Conservation (phyloP, 768 basidiomycete genomes). For the Kwoniella botswanensis region DNA sequence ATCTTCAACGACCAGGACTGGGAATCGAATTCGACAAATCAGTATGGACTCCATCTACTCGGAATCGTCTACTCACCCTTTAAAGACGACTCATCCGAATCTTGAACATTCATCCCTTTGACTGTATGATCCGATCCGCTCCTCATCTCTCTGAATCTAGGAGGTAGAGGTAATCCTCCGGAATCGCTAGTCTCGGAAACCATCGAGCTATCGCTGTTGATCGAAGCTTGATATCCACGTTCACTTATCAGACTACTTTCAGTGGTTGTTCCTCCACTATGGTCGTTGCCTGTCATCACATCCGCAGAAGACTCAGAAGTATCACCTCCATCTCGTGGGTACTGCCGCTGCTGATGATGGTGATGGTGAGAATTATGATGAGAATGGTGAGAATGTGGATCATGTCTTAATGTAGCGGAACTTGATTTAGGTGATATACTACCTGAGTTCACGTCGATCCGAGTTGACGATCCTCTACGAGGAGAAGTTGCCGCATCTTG, state of each 20-base stretch:
- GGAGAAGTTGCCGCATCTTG: neutral
- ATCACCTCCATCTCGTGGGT: neutral
- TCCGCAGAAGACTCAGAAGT: neutral
- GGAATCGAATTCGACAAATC: neutral
- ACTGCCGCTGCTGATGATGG: neutral
- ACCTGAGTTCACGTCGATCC: neutral
- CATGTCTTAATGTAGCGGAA: neutral
- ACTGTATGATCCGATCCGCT: constrained; percentile 10
- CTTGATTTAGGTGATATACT: constrained; percentile 12
- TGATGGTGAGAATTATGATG: neutral
- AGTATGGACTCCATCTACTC: neutral
- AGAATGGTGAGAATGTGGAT: neutral
- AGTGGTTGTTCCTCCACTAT: neutral
- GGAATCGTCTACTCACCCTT: constrained; percentile 10
- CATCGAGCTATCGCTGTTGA: neutral
- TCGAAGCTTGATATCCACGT: constrained; percentile 1
- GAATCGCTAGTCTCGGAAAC: constrained; percentile 8
- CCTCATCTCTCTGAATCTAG: constrained; percentile 11
- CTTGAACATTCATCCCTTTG: neutral
- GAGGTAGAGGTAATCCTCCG: neutral
- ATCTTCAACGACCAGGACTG: constrained; percentile 56
- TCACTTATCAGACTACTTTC: constrained; percentile 18
- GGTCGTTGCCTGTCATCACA: neutral
- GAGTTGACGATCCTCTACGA: constrained; percentile 3
- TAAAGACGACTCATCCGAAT: constrained; percentile 7